Evolutionary conservation across 345 rosid species (phyloP).

Genomic region (Aquilaria malaccensis): DNA sequence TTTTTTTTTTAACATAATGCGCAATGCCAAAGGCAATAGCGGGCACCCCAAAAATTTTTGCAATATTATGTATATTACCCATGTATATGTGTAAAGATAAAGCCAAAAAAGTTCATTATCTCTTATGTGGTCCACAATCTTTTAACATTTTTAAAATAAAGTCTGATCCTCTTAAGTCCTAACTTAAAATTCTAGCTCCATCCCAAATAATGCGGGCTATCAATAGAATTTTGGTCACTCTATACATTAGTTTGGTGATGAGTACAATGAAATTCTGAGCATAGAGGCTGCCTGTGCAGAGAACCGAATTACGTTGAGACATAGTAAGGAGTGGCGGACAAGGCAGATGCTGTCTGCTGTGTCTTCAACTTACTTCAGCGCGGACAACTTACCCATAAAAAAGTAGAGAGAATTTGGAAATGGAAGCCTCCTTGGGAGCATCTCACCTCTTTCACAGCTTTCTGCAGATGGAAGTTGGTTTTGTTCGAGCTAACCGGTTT

Average conservation of each 20-base stretch:
- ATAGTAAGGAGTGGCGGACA: slow-evolving; percentile 42
- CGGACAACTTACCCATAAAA: slow-evolving; percentile 37
- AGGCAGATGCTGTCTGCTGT: slow-evolving; percentile 33
- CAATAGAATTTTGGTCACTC: neutral
- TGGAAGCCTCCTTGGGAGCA: neutral
- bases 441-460: slow-evolving; percentile 6
- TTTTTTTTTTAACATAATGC: too few relatives aligned
- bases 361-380: slow-evolving; percentile 36
- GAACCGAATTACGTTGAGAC: slow-evolving; percentile 34
- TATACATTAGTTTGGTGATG: slow-evolving; percentile 36
- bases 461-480: neutral
- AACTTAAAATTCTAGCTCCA: too few relatives aligned
- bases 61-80: too few relatives aligned
- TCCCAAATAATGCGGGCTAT: neutral
- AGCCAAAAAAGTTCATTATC: too few relatives aligned
- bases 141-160: neutral
- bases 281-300: slow-evolving; percentile 37
- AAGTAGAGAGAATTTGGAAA: neutral
- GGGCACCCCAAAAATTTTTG: too few relatives aligned
- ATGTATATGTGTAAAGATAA: too few relatives aligned
- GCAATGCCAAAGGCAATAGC: too few relatives aligned
- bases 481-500: neutral
- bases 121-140: too few relatives aligned
- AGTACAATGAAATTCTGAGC: slow-evolving; percentile 36
- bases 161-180: neutral